Evolutionary conservation across 163 green algal species (phyloP).

Genomic region (Volvox carteri): DNA sequence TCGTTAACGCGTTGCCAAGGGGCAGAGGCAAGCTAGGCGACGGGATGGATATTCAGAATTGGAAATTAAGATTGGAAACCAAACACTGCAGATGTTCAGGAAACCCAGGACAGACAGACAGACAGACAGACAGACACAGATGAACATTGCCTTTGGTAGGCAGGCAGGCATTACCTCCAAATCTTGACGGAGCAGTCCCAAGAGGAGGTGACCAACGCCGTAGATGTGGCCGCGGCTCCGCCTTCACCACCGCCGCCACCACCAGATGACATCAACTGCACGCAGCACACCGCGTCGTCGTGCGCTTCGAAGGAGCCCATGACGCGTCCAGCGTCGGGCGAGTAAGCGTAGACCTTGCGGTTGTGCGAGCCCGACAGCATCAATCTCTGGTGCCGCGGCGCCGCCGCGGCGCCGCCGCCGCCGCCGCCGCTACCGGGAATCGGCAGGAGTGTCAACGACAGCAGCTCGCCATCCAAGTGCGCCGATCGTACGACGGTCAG

Average conservation of each 20-base stretch:
- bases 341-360: slow-evolving; percentile 80
- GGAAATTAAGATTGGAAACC: too few relatives aligned
- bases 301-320: slow-evolving; percentile 79
- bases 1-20: too few relatives aligned
- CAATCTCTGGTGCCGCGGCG: slow-evolving; percentile 57
- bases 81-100: too few relatives aligned
- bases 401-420: not conserved
- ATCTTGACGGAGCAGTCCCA: slow-evolving; percentile 88
- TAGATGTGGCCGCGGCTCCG: not conserved
- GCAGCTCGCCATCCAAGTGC: slow-evolving; percentile 71
- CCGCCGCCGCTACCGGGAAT: not conserved
- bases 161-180: slow-evolving; percentile 70
- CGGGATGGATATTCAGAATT: too few relatives aligned
- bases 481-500: slow-evolving; percentile 63
- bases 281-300: slow-evolving; percentile 79
- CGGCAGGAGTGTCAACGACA: slow-evolving; percentile 75
- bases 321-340: slow-evolving; percentile 67
- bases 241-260: not conserved
- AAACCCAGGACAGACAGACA: too few relatives aligned
- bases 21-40: too few relatives aligned
- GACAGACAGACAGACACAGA: too few relatives aligned
- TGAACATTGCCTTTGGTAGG: too few relatives aligned
- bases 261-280: slow-evolving; percentile 58
- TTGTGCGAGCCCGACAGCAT: slow-evolving; percentile 77
- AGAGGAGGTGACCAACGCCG: slow-evolving; percentile 70